Evolutionary conservation across 2,329 filamentous ascomycete genomes (phyloP), one percentile per base, ranked within the genome.

Genomic region (Hymenoscyphus albidus): DNA sequence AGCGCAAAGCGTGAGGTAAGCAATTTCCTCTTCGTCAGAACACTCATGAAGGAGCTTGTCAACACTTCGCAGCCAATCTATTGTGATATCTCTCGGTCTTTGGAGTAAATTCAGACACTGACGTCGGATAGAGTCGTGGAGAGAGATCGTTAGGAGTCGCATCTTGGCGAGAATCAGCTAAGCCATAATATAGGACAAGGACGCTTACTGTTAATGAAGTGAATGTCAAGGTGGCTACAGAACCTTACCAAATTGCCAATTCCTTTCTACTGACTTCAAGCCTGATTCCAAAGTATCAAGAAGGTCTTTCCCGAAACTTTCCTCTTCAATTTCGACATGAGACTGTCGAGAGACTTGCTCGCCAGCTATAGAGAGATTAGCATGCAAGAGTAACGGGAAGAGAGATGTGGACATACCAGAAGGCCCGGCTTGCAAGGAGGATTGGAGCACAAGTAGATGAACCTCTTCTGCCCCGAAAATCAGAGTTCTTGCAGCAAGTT

Each of bases 231-330:
- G 82, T 68, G 0, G 79, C 78, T 40, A 76, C 67, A 18, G 76
- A 77, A 1, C 79, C 80, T 63, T 83, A n/a, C n/a, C n/a, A n/a
- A n/a, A n/a, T n/a, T n/a, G 77, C 82, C 83, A 85, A 61, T 84
- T 85, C n/a, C 77, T 75, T 64, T 80, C 72, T 9, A 83, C 76
- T 0, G 75, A 74, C 0, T 61, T 59, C 1, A 78, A 64, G 0
- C 75, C 73, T 0, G 73, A 65, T 0, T 70, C 5, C 1, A 85
- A 64, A 3, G 70, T 69, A 0, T 18, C 9, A 0, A 82, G 59
- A 1, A 83, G 68, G 1, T 64, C 38, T 0, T 31, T 2, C 1
- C 73, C 70, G 64, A 83, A 81, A 0, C 38, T 4, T 1, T 70
- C 55, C 13, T 80, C 74, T 1, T 65, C 57, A 0, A 81, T 68